Evolutionary conservation across 2,329 filamentous ascomycete species (phyloP).

Genomic region (Paracoccidioides lutzii): DNA sequence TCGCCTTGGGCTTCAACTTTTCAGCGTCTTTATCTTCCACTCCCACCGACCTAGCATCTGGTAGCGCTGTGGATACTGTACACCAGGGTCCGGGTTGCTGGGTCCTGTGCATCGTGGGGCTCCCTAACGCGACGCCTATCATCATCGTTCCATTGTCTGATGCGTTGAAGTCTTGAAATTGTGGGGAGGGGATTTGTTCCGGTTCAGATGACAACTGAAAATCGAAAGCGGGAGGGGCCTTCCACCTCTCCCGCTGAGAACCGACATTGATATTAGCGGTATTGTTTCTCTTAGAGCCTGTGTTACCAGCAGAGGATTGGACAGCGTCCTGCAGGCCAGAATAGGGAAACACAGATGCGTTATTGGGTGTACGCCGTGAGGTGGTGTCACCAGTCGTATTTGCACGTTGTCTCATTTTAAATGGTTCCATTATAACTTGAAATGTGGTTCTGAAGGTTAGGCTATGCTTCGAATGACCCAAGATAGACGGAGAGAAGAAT

Average conservation of each 20-base stretch:
- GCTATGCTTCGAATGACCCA: background rate
- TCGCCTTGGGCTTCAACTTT: constrained; percentile 19
- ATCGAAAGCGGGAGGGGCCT: background rate
- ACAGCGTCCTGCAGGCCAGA: constrained; percentile 17
- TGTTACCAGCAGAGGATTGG: constrained; percentile 5
- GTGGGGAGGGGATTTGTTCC: constrained; percentile 3
- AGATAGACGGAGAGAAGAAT: background rate
- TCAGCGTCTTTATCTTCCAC: constrained; percentile 13
- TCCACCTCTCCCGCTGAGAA: background rate
- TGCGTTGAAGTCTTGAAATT: constrained; percentile 10
- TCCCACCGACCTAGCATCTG: constrained; percentile 13
- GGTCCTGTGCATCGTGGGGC: constrained; percentile 37
- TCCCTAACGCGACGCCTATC: constrained; percentile 65
- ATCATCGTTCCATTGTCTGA: constrained; percentile 42
- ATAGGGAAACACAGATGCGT: constrained; percentile 22
- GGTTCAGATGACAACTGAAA: background rate
- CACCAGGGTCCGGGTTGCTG: background rate
- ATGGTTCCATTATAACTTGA: constrained; percentile 20
- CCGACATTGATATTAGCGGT: background rate
- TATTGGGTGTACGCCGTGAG: constrained; percentile 21
- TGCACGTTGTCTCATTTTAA: constrained; percentile 20
- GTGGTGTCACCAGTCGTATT: constrained; percentile 17
- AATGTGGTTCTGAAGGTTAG: background rate
- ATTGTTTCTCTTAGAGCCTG: constrained; percentile 1
- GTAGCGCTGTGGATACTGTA: background rate